Conservation (phyloP, 306 rosid genomes). For the Argentina anserina region DNA sequence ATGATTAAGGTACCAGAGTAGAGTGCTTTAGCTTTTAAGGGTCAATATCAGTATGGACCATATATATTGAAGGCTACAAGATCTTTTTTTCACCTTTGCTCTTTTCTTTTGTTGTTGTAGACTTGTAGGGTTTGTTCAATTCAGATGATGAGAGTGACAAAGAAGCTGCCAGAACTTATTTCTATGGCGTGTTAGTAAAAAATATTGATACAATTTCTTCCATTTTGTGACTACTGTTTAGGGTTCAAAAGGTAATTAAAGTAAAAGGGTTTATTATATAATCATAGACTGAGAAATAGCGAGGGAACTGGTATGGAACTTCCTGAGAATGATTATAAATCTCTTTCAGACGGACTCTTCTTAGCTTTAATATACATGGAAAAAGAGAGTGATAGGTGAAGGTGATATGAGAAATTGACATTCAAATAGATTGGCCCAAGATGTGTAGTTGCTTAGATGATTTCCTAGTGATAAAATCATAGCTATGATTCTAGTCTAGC, state of each 20-base stretch:
- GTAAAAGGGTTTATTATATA: neutral
- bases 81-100: neutral
- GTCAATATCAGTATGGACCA: neutral
- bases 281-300: neutral
- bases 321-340: neutral
- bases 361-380: no score
- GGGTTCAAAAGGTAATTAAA: neutral
- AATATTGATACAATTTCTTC: neutral
- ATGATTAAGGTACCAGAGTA: neutral
- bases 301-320: neutral
- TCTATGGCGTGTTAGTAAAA: neutral
- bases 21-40: neutral
- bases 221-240: neutral
- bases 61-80: neutral
- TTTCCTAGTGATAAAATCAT: neutral
- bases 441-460: neutral
- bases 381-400: neutral
- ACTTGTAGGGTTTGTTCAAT: neutral
- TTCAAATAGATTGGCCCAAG: neutral
- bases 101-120: neutral
- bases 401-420: neutral
- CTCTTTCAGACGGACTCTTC: neutral
- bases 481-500: neutral
- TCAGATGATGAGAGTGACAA: neutral
- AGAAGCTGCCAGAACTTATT: constrained; percentile 5